A percentile compares a stretch with the other conserved stretches of the same genome.
Evolutionary conservation across 495 filamentous ascomycete species (phyloP).

Genomic region (Staphylotrichum longicolle): DNA sequence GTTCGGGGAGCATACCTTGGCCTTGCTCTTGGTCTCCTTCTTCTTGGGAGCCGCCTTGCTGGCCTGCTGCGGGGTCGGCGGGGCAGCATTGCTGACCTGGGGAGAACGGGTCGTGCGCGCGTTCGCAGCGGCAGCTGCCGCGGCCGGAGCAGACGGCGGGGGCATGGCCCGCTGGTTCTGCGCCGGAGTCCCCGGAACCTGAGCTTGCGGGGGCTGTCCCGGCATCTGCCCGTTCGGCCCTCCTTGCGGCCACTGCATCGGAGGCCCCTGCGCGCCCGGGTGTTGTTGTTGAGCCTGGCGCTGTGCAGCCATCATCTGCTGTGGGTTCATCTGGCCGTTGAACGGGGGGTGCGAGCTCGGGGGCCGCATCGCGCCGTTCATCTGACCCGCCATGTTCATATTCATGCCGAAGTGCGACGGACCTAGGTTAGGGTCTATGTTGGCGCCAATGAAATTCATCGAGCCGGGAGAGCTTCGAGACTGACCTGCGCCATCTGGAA

Average conservation of each 20-base stretch:
- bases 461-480: conserved; percentile 79
- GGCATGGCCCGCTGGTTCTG: conserved; percentile 76
- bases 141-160: conserved; percentile 78
- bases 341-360: conserved; percentile 81
- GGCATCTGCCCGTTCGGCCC: conserved; percentile 64
- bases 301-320: conserved; percentile 36
- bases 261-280: conserved; percentile 36
- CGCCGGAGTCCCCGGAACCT: conserved; percentile 63
- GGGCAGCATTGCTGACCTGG: conserved; percentile 68
- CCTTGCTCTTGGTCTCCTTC: conserved; percentile 69
- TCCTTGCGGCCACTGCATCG: conserved; percentile 59
- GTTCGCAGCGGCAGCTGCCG: conserved; percentile 47
- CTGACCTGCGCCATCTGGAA: conserved; percentile 67
- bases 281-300: conserved; percentile 41
- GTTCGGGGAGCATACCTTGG: conserved; percentile 66
- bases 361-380: conserved; percentile 76
- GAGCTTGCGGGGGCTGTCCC: conserved; percentile 56
- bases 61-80: conserved; percentile 78
- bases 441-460: conserved; percentile 68
- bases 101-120: conserved; percentile 76
- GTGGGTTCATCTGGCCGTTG: conserved; percentile 62
- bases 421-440: conserved; percentile 55
- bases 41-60: conserved; percentile 84
- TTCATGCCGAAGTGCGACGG: conserved; percentile 29
- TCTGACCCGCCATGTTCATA: conserved; percentile 50